Base-by-base conservation (phyloP, 495 filamentous ascomycete genomes). In the Niebla homalea region DNA sequence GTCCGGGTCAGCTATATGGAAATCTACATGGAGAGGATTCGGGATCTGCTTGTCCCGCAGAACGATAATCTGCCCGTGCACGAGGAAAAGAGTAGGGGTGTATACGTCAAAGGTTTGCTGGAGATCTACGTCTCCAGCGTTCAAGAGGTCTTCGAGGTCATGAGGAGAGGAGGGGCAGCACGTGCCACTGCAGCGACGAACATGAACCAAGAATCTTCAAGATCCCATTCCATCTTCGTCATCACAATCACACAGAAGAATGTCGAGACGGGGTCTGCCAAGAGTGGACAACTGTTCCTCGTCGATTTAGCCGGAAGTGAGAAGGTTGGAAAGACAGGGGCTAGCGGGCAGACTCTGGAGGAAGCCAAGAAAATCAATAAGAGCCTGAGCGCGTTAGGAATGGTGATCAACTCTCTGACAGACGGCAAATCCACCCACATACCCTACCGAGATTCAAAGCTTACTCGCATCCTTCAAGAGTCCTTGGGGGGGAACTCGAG, bases 331-430 rank as follows among this genome's bases (percentile, higher is more conserved):
- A 98, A 98, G 76, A 98, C 92, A 14, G 92, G 92, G 55, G 92
- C 92, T 57, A 94, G 87, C 63, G 92, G 92, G 46, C 92, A 98
- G 66, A 98, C 93, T 15, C 75, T 98, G 20, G 92, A 98, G 62
- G 92, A 98, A 63, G 92, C 93, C 22, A 97, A 98, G 72, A 98
- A 98, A 73, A 98, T 98, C 72, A 98, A 98, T 76, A 97, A 95
- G 74, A 94, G 88, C 72, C 76, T 98, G 70, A 95, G 89, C 61
- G 89, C 92, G 18, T 74, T 98, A 23, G 92, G 92, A 61, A 98
- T 95, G 88, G 92, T 98, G 62, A 98, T 98, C 74, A 98, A 98
- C 63, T 78, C 89, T 14, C 72, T 98, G 51, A 97, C 92, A 4
- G 93, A 97, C 63, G 92, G 92, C 59, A 96, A 94, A 85, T 96